These are phyloP conservation scores for Epichloe uncinata DNA, from an alignment of 2,329 filamentous ascomycete genomes.

Conservation along the genomic window DNA sequence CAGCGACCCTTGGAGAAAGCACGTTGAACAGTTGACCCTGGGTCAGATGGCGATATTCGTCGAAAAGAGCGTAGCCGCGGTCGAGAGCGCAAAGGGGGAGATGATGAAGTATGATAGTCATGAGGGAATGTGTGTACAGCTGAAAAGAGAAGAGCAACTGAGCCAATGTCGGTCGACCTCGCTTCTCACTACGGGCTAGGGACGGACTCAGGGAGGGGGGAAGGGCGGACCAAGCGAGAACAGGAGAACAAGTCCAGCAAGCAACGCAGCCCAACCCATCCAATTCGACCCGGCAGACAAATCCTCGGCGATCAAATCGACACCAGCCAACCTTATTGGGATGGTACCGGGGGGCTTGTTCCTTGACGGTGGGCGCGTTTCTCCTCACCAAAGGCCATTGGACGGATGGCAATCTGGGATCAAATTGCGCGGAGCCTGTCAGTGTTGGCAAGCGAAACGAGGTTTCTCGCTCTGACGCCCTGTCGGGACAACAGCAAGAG, in stretches of 20 bases:
- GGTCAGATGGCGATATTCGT: constrained; percentile 30
- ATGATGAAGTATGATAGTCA: constrained; percentile 29
- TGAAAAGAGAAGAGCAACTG: constrained; percentile 12
- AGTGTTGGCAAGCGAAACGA: constrained; percentile 1
- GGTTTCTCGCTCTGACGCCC: neutral
- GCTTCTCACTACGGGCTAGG: neutral
- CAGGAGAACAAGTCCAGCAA: neutral
- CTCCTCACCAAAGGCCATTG: neutral
- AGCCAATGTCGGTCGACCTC: constrained; percentile 6
- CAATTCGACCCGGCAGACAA: neutral
- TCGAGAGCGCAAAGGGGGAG: constrained; percentile 33
- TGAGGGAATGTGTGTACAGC: constrained; percentile 18
- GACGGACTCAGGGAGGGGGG: neutral
- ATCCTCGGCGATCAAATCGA: neutral
- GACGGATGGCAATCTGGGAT: neutral
- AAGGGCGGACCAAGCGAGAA: neutral
- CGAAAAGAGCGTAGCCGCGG: constrained; percentile 30
- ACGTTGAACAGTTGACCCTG: constrained; percentile 26
- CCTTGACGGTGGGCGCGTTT: neutral
- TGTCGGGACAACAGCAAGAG: neutral
- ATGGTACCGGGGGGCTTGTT: neutral
- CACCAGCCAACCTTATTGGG: neutral
- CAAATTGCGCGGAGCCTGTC: neutral
- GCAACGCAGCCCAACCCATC: too few species aligned
- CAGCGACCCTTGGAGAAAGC: constrained; percentile 29